These are phyloP conservation scores for Cordyceps javanica DNA, from an alignment of 2,329 filamentous ascomycete species.

Conservation along the genomic window DNA sequence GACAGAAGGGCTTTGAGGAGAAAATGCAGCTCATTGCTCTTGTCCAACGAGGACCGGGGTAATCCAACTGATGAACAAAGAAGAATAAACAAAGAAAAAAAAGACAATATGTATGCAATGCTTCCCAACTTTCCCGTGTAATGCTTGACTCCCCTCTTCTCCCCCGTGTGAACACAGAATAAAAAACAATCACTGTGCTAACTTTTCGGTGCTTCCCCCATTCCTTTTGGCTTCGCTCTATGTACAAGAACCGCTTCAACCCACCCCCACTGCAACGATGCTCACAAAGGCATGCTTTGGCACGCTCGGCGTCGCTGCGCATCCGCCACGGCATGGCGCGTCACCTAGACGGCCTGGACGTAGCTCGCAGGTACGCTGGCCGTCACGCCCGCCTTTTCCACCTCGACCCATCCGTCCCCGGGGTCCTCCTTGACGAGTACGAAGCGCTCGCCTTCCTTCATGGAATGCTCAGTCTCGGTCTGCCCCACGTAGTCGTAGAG, in stretches of 20 bases:
- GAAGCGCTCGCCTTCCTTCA: conserved; percentile 85
- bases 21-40: background rate
- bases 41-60: background rate
- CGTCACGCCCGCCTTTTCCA: conserved; percentile 80
- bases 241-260: conserved; percentile 1
- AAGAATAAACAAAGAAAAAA: background rate
- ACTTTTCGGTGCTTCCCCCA: background rate
- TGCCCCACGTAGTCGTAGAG: conserved; percentile 87
- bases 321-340: background rate
- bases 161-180: background rate
- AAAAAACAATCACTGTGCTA: background rate
- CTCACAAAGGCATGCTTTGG: background rate
- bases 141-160: background rate
- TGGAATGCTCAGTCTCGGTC: conserved; percentile 80
- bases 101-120: conserved; percentile 3
- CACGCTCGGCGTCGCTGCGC: background rate
- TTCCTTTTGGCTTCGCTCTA: background rate
- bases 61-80: background rate
- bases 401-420: conserved; percentile 95
- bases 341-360: conserved; percentile 62
- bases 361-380: conserved; percentile 94
- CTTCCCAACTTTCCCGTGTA: background rate
- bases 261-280: background rate
- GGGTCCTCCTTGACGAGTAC: conserved; percentile 82
- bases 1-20: too few species aligned